Evolutionary conservation across 1,284 basidiomycete species (phyloP).

Genomic region (Mycosarcoma mackinlayi): DNA sequence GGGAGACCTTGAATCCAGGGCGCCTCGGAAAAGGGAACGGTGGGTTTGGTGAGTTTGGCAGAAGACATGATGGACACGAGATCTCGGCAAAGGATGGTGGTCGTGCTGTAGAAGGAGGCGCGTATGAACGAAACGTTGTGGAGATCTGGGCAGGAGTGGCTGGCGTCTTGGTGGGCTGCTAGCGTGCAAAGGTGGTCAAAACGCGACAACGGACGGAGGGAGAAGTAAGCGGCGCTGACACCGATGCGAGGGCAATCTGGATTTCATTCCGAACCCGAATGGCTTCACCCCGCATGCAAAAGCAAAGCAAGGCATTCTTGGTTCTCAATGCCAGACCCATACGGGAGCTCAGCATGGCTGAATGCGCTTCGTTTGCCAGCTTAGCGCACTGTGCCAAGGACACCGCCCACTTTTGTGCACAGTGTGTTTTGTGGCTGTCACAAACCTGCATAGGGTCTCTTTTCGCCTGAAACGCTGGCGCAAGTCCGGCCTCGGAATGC

Average conservation of each 20-base stretch:
- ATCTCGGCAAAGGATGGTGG: not conserved
- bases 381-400: too few relatives aligned
- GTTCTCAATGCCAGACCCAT: too few relatives aligned
- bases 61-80: slow-evolving; percentile 16
- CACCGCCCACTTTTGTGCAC: too few relatives aligned
- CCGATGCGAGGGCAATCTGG: too few relatives aligned
- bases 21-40: slow-evolving; percentile 51
- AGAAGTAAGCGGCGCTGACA: slow-evolving; percentile 1
- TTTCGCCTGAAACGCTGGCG: not conserved
- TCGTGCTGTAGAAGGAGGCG: not conserved
- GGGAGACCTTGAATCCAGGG: slow-evolving; percentile 56
- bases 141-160: too few relatives aligned
- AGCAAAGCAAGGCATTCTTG: too few relatives aligned
- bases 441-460: not conserved
- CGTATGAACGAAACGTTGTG: not conserved
- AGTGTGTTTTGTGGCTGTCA: not conserved
- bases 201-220: not conserved
- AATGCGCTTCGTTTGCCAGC: too few relatives aligned
- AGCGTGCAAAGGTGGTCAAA: too few relatives aligned
- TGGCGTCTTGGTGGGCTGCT: too few relatives aligned
- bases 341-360: too few relatives aligned
- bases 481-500: slow-evolving; percentile 4
- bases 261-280: too few relatives aligned
- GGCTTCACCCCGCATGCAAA: too few relatives aligned
- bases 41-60: slow-evolving; percentile 42